phyloP scores from a whole-genome alignment of 164 flowering plant genomes.

The Houttuynia cordata region DNA sequence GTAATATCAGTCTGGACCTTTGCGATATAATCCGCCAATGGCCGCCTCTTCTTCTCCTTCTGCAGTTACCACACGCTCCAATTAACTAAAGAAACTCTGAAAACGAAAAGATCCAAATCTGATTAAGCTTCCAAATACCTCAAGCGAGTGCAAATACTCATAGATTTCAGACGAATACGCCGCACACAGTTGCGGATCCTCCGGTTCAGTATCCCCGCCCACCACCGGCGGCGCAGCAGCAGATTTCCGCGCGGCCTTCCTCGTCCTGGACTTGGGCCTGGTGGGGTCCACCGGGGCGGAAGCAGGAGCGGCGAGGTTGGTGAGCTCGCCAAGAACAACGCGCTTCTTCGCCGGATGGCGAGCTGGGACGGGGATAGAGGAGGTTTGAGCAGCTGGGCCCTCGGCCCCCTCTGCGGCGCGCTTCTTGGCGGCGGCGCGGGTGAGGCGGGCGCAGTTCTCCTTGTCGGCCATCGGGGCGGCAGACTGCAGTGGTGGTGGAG shows the following conservation, averaged over 20 bases:
- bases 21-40: constrained; percentile 40
- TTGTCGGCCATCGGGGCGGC: constrained; percentile 17
- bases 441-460: constrained; percentile 18
- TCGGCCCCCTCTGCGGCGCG: constrained; percentile 18
- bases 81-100: neutral
- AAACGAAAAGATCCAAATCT: neutral
- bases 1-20: constrained; percentile 50
- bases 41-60: constrained; percentile 34
- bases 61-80: neutral
- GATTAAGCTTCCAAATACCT: constrained; percentile 24
- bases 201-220: constrained; percentile 4
- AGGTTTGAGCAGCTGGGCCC: too few relatives aligned
- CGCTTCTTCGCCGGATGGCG: constrained; percentile 22
- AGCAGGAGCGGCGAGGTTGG: constrained; percentile 17
- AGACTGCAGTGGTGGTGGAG: neutral
- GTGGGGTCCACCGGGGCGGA: neutral
- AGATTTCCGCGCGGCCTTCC: constrained; percentile 3
- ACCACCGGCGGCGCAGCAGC: neutral
- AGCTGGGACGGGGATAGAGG: neutral
- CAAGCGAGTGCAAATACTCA: constrained; percentile 36
- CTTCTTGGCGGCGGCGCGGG: constrained; percentile 30
- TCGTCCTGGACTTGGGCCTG: constrained; percentile 4
- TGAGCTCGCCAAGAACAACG: constrained; percentile 41
- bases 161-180: constrained; percentile 28
- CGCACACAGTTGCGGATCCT: constrained; percentile 20